Evolutionary conservation across 768 basidiomycete genomes (phyloP).

Genomic region (Tulasnella sp.): DNA sequence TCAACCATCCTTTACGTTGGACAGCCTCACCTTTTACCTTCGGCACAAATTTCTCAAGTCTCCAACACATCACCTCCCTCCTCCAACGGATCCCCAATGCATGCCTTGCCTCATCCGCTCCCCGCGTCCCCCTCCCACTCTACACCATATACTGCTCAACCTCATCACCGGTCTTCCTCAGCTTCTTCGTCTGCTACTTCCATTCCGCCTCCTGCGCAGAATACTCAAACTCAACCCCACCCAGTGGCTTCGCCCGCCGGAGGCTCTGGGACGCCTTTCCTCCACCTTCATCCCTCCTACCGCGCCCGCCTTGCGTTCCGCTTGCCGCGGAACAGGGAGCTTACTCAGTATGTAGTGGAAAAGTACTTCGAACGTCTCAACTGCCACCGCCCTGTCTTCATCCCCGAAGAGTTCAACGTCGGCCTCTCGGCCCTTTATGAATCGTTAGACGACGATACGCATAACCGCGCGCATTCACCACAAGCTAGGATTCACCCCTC

Average conservation of each 20-base stretch:
- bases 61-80: background rate
- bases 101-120: slow-evolving; percentile 12
- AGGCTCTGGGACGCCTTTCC: background rate
- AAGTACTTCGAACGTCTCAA: slow-evolving; percentile 71
- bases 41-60: background rate
- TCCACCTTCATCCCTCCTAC: slow-evolving; percentile 10
- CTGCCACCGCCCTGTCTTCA: slow-evolving; percentile 63
- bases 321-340: slow-evolving; percentile 65
- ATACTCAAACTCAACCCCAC: background rate
- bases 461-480: background rate
- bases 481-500: background rate
- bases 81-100: slow-evolving; percentile 1
- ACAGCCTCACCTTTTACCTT: background rate
- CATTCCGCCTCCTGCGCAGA: background rate
- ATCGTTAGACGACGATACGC: slow-evolving; percentile 26
- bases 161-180: no score
- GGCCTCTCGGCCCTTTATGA: slow-evolving; percentile 56
- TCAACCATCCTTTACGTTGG: background rate
- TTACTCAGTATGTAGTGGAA: slow-evolving; percentile 48
- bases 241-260: background rate
- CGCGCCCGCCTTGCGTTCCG: slow-evolving; percentile 30
- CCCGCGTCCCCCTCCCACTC: slow-evolving; percentile 4
- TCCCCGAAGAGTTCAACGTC: slow-evolving; percentile 53
- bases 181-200: background rate
- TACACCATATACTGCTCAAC: background rate